Evolutionary conservation across 768 basidiomycete genomes (phyloP).

Genomic region (Trametes villosa): DNA sequence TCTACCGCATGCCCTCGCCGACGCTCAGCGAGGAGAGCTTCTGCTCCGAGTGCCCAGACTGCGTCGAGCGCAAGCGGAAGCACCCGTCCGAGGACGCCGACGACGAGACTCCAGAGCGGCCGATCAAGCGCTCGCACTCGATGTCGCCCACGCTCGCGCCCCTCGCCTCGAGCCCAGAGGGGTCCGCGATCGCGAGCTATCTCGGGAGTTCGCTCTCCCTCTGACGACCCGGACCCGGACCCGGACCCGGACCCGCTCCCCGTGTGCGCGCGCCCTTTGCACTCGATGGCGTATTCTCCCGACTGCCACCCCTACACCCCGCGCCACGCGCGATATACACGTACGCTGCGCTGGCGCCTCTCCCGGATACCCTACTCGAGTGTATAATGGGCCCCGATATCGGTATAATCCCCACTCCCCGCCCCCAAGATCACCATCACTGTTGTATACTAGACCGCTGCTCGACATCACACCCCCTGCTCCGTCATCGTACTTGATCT

Average conservation of each 20-base stretch:
- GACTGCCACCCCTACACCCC: neutral
- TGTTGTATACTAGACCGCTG: neutral
- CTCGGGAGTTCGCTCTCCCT: slow-evolving; percentile 14
- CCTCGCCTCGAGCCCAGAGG: slow-evolving; percentile 8
- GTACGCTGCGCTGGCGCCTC: neutral
- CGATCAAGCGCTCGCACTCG: slow-evolving; percentile 23
- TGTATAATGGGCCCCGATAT: neutral
- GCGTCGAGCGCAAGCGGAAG: slow-evolving; percentile 21
- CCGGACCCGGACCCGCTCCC: too few relatives aligned
- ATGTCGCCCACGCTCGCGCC: slow-evolving; percentile 12
- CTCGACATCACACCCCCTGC: too few relatives aligned
- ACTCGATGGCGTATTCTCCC: neutral
- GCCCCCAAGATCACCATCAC: too few relatives aligned
- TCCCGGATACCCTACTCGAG: neutral
- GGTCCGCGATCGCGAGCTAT: slow-evolving; percentile 11
- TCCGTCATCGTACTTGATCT: too few relatives aligned
- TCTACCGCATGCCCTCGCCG: slow-evolving; percentile 28
- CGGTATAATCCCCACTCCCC: neutral
- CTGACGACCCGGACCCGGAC: too few relatives aligned
- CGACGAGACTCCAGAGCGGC: slow-evolving; percentile 12
- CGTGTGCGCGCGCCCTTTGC: neutral
- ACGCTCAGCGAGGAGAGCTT: slow-evolving; percentile 30
- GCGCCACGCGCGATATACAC: neutral
- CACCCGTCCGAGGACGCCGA: slow-evolving; percentile 7
- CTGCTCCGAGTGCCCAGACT: slow-evolving; percentile 35